Conservation (phyloP, 2,329 filamentous ascomycete genomes). For the Monilinia fructigena region DNA sequence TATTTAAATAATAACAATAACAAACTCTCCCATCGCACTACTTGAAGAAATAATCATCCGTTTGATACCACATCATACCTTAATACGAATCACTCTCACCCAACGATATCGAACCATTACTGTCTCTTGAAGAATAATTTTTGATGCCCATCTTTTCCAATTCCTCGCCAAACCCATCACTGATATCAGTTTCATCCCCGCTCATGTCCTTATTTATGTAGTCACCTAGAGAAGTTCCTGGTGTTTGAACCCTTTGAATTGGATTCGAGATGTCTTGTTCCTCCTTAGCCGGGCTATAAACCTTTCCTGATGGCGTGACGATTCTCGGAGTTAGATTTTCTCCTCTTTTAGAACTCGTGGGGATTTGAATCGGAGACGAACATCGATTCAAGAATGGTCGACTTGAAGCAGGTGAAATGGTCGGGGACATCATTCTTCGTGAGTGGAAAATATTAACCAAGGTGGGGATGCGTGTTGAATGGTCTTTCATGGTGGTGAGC, state of each 20-base stretch:
- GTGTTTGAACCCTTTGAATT: constrained; percentile 8
- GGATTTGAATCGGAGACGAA: not conserved
- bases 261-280: not conserved
- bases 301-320: constrained; percentile 2
- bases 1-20: not conserved
- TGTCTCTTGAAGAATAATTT: not conserved
- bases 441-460: constrained; percentile 33
- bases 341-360: not conserved
- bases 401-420: constrained; percentile 23
- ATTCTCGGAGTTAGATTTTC: not conserved
- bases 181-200: constrained; percentile 22
- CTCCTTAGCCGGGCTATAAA: constrained; percentile 14
- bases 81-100: not conserved
- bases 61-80: not conserved
- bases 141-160: constrained; percentile 15
- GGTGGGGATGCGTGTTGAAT: constrained; percentile 24
- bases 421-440: constrained; percentile 27
- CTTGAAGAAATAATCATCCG: not conserved
- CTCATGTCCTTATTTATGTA: not conserved
- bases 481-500: not conserved
- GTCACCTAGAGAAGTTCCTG: not conserved
- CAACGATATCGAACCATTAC: not conserved
- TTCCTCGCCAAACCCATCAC: constrained; percentile 18
- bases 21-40: not conserved
- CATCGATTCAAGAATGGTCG: not conserved